Evolutionary conservation across 192 early-diverging fungal genomes (phyloP).

Genomic region (Irineochytrium annulatum): DNA sequence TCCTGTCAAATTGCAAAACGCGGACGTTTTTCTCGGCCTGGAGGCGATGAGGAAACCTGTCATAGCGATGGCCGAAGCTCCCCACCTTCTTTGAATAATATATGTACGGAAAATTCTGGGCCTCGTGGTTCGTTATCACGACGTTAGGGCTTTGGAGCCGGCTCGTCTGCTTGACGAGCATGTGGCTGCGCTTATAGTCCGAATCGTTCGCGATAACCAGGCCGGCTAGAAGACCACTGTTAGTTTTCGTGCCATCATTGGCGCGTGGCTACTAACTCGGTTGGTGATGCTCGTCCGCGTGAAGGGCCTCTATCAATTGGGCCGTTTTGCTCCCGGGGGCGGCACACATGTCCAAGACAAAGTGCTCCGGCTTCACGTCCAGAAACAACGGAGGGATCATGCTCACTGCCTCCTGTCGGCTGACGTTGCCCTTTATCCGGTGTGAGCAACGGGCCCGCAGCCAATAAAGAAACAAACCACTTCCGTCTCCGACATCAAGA

Average conservation of each 20-base stretch:
- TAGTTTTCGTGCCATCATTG: constrained; percentile 18
- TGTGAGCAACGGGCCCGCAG: not conserved
- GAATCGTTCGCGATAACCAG: constrained; percentile 97
- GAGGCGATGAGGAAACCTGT: not conserved
- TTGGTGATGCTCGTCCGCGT: constrained; percentile 28
- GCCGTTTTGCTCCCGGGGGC: constrained; percentile 98
- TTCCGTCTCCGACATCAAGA: constrained; percentile 96
- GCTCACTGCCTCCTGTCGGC: constrained; percentile 91
- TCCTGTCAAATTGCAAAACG: constrained; percentile 88
- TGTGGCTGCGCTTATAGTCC: constrained; percentile 83
- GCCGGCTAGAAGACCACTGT: constrained; percentile 56
- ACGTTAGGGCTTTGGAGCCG: constrained; percentile 89
- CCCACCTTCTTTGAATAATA: constrained; percentile 29
- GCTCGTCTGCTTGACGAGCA: constrained; percentile 95
- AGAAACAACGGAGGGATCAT: constrained; percentile 97
- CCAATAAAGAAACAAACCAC: constrained; percentile 51
- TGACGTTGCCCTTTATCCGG: constrained; percentile 76
- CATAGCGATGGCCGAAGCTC: not conserved
- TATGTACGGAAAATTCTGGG: constrained; percentile 79
- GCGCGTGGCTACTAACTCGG: constrained; percentile 37
- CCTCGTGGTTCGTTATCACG: constrained; percentile 95
- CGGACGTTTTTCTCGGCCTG: constrained; percentile 22
- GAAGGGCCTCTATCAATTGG: constrained; percentile 61
- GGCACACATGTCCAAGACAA: constrained; percentile 93
- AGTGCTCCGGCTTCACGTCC: constrained; percentile 83